Base-by-base conservation (phyloP, 2,329 filamentous ascomycete genomes). In the Fusarium clavum region DNA sequence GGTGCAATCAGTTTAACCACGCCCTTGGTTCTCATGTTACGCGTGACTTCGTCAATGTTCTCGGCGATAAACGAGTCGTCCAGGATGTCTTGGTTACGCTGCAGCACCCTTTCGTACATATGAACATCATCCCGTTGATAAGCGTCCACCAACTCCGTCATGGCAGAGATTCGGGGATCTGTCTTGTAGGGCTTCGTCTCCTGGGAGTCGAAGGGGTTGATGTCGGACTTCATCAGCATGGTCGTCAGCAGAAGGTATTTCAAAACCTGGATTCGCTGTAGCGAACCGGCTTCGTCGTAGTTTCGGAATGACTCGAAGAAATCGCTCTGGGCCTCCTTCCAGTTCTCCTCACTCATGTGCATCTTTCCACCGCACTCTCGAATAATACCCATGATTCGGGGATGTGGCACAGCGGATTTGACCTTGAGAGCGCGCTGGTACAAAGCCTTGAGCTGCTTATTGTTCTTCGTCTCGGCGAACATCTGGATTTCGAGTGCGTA, bases 341-440 rank as follows among this genome's bases (percentile, higher is more conserved):
- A 99, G 79, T 98, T 98, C 83, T 98, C 96, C 85, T 99, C 96
- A 80, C 93, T 96, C 96, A 99, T 98, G 83, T 98, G 94, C 96
- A 99, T 99, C 85, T 99, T 99, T 75, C 96, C 96, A 76, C 96
- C 96, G 79, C 96, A 99, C 83, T 99, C 96, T 57, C 95, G 92
- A 78, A 99, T 99, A 79, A 99, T 95, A 54, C 96, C 96, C 94
- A 98, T 98, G 79, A 99, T 97, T 83, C 97, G 97, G 63, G 96
- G 96, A 82, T 99, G 96, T 41, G 96, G 95, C 14, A 99, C 96
- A 0, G 96, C 96, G n/a, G 96, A 98, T 67, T 94, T 91, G 57
- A 99, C 95, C 71, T 92, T 92, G 52, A 99, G 87, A 8, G 96
- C 96, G 66, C 92, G 91, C 79, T 97, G 92, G 80, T 98, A 99